phyloP scores from a whole-genome alignment of 768 basidiomycete genomes.

The Mycena haematopus region DNA sequence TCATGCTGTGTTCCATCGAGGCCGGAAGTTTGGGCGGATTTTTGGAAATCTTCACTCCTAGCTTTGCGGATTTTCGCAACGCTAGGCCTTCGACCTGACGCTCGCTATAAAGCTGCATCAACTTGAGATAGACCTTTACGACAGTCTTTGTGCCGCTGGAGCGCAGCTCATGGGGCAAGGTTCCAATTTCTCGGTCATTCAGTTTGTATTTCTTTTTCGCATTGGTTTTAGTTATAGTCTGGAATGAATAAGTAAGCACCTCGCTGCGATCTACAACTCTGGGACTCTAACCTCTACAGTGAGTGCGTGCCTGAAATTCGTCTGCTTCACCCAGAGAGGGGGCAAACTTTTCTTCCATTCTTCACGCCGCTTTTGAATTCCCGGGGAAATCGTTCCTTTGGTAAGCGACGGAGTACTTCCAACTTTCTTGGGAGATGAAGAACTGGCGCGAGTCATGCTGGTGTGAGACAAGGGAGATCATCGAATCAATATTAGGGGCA shows the following conservation, averaged over 20 bases:
- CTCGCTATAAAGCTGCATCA: background rate
- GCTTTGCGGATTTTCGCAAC: background rate
- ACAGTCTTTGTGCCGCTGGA: background rate
- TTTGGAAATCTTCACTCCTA: background rate
- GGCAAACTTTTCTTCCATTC: constrained; percentile 8
- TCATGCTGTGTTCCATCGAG: constrained; percentile 1
- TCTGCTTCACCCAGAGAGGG: background rate
- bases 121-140: too few species aligned
- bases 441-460: constrained; percentile 1
- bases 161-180: constrained; percentile 6
- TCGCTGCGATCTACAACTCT: background rate
- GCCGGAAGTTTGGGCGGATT: background rate
- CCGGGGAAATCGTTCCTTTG: background rate
- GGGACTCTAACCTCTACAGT: background rate
- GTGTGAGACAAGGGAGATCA: background rate
- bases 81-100: background rate
- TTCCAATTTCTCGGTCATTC: constrained; percentile 1
- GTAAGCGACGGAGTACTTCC: background rate
- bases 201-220: background rate
- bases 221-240: constrained; percentile 7
- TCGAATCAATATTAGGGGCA: too few species aligned
- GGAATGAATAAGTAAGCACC: background rate
- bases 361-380: background rate
- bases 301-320: background rate
- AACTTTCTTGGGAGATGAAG: background rate